Evolutionary conservation across 768 basidiomycete species (phyloP), one percentile per base, ranked within the genome.

Genomic region (Gloeophyllum trabeum): DNA sequence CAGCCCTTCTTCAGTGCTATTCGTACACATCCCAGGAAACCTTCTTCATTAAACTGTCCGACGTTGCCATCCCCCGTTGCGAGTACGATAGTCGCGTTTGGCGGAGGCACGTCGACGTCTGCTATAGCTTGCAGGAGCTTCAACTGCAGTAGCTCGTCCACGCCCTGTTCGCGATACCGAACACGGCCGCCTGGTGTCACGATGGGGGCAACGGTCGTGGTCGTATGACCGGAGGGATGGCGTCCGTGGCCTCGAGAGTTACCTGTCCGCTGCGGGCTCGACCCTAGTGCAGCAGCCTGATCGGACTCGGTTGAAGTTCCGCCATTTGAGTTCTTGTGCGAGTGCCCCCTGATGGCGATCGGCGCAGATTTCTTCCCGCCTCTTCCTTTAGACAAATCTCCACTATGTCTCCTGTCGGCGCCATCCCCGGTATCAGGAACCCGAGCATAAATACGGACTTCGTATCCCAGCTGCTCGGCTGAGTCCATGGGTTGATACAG

Each of bases 31-130:
- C 91, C 90, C 20, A 92, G 58, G 63, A 96, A 98, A 4, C 93
- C 93, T 53, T 91, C 85, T 46, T 89, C 85, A 58, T 80, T 93
- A 57, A 94, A 96, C 56, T 94, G 85, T 4, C 87, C 85, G 6
- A 84, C 81, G 52, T 89, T 88, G 19, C 90, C 91, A 58, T 98
- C 93, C 4, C 93, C 93, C 0, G 93, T 96, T 1, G 89, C 93
- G 34, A 97, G 74, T 35, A 96, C 82, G 51, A 96, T 85, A 16
- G 87, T 90, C 10, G 79, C 74, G 2, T 76, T 74, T 7, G 63
- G 53, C 0, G 79, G 79, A 2, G 75, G 78, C 1, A 71, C 64
- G 47, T 88, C 83, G 5, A 73, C 70, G 35, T 74, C 76, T 6
- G 82, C 79, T 40, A 97, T 66, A 7, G 82, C 81, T 56, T 93